Evolutionary conservation across 768 basidiomycete species (phyloP), one percentile per base, ranked within the genome.

Genomic region (Suillus subaureus): DNA sequence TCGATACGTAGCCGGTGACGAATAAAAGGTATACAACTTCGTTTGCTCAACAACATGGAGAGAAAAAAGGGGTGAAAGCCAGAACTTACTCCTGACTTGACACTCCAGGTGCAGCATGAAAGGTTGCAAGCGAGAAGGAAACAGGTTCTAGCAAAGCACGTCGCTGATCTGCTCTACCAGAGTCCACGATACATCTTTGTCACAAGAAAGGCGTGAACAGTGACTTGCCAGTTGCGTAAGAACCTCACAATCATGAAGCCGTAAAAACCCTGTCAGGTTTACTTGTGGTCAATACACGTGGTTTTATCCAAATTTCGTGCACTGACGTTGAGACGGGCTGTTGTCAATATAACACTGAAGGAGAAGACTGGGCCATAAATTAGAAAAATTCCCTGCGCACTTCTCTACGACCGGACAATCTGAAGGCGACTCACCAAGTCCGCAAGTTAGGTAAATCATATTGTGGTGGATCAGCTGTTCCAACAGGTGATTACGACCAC

Each of bases 171-270:
- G 39, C 26, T 42, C 9, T 60, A n/a, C 58, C 58, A 60, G 39
- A 60, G 58, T 60, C 39, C 58, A 21, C 39, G 58, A 60, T 42
- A 42, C 58, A 60, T 40, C 58, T 42, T 60, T 12, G 39, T 60
- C 18, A 60, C 58, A 28, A 60, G 58, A 42, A 60, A 60, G 58
- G 58, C 58, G 13, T 60, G 58, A 21, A 60, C 39, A 18, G 39
- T 42, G 9, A 28, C 58, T 60, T 60, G 58, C 58, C 58, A 60
- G 58, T 40, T 42, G 39, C 39, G 39, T 60, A 60, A 18, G 42
- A 60, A 60, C 39, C 26, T 60, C 58, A 18, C 58, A 60, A 60
- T 28, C 58, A 60, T 60, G 39, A 60, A 60, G 18, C 58, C 26
- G 18, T 60, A 28, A 60, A 26, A 60, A 18, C 12, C 58, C 58